Base-by-base conservation (phyloP, 139 green algal species). In the Volvox africanus region DNA sequence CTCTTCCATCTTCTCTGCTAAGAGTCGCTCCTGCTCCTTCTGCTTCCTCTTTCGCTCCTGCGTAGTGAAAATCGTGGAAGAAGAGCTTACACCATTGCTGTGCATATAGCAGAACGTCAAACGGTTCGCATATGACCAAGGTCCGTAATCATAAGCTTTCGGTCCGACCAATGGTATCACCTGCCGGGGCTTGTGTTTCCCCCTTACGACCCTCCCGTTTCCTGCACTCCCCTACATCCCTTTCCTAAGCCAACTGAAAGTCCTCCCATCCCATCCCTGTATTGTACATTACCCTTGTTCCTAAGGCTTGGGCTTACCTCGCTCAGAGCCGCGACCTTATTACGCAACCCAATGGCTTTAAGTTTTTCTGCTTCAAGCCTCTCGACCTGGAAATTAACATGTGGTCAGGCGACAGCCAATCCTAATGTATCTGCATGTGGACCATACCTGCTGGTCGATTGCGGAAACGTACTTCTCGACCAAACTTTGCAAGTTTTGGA, bases 311-410 rank as follows among this genome's bases (percentile, higher is more conserved):
- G 65, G 24, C 78, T 62, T 44, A 96, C 95, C 90, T 97, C 94
- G 76, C 96, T 92, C 22, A 95, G 86, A 18, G 94, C 93, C 36
- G 95, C 94, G 35, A 95, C 94, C 67, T 92, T 91, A 89, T 97
- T 97, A 5, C 95, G 84, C 28, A 96, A 30, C 5, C 95, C 94
- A 22, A 97, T 94, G 14, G 95, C 95, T 33, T 91, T 93, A 1
- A 97, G 92, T 89, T 97, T 97, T 89, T 97, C 94, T 0, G 91
- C 86, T 44, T 96, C 95, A 21, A 97, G 95, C 21, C 87, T 89
- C 5, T 96, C 94, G 33, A 95, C 95, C 94, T 96, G 65, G 11
- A 73, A 24, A 12, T 28, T 12, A 30, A 12, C 21, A 28, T 28
- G 65, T 12, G 6, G 65, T 28, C 65, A 24, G 65, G 44, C 44